A percentile compares a stretch with the other conserved stretches of the same genome.
Conservation (phyloP, 768 basidiomycete genomes). For the Dictyophora rubrovolvata region DNA sequence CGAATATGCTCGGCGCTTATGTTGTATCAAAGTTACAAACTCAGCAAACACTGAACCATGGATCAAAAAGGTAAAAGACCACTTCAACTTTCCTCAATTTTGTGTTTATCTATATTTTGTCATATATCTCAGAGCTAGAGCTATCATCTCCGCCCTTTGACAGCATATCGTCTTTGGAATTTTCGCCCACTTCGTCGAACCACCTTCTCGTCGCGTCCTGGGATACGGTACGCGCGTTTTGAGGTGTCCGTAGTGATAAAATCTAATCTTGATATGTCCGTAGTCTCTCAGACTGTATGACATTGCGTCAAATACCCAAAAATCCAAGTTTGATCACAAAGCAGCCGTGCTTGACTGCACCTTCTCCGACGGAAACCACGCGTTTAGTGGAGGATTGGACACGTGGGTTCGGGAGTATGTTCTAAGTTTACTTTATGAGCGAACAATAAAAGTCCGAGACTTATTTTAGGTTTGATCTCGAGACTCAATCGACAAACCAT, state of each 20-base stretch:
- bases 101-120: not conserved
- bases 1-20: not conserved
- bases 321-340: constrained; percentile 79
- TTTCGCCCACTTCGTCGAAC: constrained; percentile 70
- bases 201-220: constrained; percentile 80
- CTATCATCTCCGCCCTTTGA: constrained; percentile 71
- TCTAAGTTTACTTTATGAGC: not conserved
- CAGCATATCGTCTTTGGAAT: constrained; percentile 70
- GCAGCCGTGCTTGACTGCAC: constrained; percentile 80
- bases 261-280: constrained; percentile 17
- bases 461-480: constrained; percentile 63
- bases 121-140: constrained; percentile 23
- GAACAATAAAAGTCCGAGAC: not conserved
- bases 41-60: constrained; percentile 1
- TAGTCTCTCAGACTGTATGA: constrained; percentile 55
- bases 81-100: not conserved
- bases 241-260: constrained; percentile 17
- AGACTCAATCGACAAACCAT: constrained; percentile 57
- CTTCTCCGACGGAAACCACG: constrained; percentile 58
- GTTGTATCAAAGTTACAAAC: constrained; percentile 1
- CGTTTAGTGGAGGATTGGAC: constrained; percentile 82
- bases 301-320: constrained; percentile 46
- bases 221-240: constrained; percentile 54
- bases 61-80: constrained; percentile 5
- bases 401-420: constrained; percentile 74